These are phyloP conservation scores for Fraxinus americana DNA, from an alignment of 257 asterid genomes.

Conservation along the genomic window DNA sequence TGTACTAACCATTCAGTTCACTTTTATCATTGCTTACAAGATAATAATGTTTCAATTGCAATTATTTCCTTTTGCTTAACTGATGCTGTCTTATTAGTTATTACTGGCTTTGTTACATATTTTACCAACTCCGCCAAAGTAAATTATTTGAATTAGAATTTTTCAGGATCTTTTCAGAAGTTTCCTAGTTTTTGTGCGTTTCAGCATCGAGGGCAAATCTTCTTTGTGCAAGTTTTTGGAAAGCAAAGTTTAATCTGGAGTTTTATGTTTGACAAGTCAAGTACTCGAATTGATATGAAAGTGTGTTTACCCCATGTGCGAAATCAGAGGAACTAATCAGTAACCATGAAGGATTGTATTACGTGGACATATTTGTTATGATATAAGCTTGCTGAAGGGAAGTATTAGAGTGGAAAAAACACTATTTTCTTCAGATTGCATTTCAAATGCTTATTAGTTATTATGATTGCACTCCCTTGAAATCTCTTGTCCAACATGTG, in stretches of 20 bases:
- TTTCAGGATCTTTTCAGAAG: neutral
- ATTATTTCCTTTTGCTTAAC: neutral
- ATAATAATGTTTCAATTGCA: neutral
- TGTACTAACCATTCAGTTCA: conserved; percentile 7
- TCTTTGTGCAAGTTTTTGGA: neutral
- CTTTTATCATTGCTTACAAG: neutral
- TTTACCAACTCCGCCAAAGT: neutral
- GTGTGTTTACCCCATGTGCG: neutral
- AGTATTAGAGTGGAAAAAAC: neutral
- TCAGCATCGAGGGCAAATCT: conserved; percentile 6
- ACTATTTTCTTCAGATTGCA: neutral
- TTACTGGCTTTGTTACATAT: neutral
- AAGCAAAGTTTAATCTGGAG: neutral
- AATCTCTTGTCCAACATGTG: neutral
- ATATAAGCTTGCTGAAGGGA: neutral
- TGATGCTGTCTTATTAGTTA: conserved; percentile 12
- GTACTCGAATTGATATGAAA: neutral
- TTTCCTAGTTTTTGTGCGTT: neutral
- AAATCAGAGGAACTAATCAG: neutral
- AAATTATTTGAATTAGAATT: neutral
- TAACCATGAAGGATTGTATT: neutral
- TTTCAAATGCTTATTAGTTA: no score
- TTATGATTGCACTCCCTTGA: neutral
- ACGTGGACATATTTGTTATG: neutral
- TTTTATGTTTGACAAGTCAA: neutral